phyloP scores from a whole-genome alignment of 2,329 filamentous ascomycete genomes.

The Colletotrichum neosansevieriae region DNA sequence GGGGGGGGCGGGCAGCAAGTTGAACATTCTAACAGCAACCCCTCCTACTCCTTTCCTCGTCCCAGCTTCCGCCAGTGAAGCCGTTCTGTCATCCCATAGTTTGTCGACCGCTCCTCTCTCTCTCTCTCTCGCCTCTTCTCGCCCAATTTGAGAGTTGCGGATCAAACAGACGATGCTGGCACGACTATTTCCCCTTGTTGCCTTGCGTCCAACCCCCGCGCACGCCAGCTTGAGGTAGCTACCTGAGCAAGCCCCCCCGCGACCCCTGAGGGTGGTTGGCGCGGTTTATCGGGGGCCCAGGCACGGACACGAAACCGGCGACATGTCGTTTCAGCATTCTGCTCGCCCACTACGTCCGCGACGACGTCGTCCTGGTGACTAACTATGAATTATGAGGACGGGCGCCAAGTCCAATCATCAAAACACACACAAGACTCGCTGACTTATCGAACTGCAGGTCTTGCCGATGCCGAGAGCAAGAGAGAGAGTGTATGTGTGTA shows the following conservation, averaged over 20 bases:
- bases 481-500: too few species aligned
- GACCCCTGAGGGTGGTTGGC: background rate
- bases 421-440: background rate
- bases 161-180: constrained; percentile 32
- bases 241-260: background rate
- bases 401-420: background rate
- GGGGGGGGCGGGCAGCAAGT: background rate
- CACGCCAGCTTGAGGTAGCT: background rate
- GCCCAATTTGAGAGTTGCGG: constrained; percentile 27
- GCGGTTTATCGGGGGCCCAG: background rate
- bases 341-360: constrained; percentile 23
- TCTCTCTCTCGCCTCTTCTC: background rate
- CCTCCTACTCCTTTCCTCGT: constrained; percentile 4
- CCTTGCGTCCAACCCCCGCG: background rate
- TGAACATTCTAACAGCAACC: too few species aligned
- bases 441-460: background rate
- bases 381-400: background rate
- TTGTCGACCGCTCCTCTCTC: background rate
- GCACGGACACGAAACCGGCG: constrained; percentile 37
- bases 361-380: constrained; percentile 30
- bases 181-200: background rate
- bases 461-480: too few species aligned
- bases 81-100: constrained; percentile 31
- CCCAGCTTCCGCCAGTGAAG: constrained; percentile 22
- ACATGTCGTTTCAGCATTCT: constrained; percentile 38